phyloP scores from a whole-genome alignment of 2,329 filamentous ascomycete species.

The Aspergillus candidus region DNA sequence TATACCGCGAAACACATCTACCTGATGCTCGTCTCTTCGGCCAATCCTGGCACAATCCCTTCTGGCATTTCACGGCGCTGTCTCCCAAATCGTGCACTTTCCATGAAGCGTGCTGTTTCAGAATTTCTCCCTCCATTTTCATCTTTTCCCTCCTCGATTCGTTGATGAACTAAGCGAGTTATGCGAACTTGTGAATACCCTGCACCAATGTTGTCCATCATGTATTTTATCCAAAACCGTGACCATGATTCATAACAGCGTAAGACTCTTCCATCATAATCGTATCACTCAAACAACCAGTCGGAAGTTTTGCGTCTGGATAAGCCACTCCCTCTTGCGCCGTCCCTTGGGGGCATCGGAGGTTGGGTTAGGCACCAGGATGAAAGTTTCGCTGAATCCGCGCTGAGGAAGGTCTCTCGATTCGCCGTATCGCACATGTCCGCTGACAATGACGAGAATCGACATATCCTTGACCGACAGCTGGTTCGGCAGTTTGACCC shows the following conservation, averaged over 20 bases:
- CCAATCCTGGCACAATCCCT: background rate
- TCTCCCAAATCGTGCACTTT: background rate
- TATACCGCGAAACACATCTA: slow-evolving; percentile 27
- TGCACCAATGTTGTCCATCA: no score
- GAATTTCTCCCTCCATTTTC: no score
- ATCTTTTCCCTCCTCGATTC: background rate
- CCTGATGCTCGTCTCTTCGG: slow-evolving; percentile 1
- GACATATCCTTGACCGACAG: slow-evolving; percentile 55
- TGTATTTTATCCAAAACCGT: no score
- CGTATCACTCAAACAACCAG: slow-evolving; percentile 37
- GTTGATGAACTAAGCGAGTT: background rate
- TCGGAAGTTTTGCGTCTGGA: slow-evolving; percentile 68
- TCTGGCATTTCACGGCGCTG: background rate
- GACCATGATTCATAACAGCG: background rate
- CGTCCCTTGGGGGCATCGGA: slow-evolving; percentile 51
- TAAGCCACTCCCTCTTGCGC: slow-evolving; percentile 55
- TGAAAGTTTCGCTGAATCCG: slow-evolving; percentile 73
- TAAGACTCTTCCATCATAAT: slow-evolving; percentile 6
- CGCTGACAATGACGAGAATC: slow-evolving; percentile 67
- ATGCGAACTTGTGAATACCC: no score
- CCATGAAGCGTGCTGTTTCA: no score
- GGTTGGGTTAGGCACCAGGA: slow-evolving; percentile 64
- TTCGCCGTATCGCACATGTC: slow-evolving; percentile 63
- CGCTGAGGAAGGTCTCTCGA: slow-evolving; percentile 55
- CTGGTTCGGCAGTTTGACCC: slow-evolving; percentile 34